Base-by-base conservation (phyloP, 352 stramenopile genomes). In the Globisporangium alternatum region DNA sequence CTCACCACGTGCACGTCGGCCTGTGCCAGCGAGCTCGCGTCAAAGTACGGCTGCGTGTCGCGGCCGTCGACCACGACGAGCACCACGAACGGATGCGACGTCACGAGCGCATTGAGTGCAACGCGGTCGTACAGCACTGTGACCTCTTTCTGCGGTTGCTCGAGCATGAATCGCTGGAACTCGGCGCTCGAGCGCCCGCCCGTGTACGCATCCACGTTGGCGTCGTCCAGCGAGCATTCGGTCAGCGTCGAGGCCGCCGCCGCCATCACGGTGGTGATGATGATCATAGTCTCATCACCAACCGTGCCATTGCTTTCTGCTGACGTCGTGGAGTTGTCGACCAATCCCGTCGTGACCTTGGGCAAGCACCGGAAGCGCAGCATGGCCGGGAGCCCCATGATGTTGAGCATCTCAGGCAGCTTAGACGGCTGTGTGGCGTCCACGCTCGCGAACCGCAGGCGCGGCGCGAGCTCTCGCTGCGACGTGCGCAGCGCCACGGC, bases 151-250 rank as follows among this genome's bases (percentile, higher is more conserved):
- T 68, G 51, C 5, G 75, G 72, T 51, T 71, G 39, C 12, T 65
- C 67, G 13, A 77, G 60, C 49, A 76, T 67, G 49, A 71, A 80
- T 6, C 72, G 70, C 62, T 77, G 75, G 45, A 83, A 61, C 58
- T 80, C 72, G 37, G 69, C 69, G 66, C 72, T 83, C 4, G 67
- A 71, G 12, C 69, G 60, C 5, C 72, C 70, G 31, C 72, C 72
- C 12, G 41, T 63, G 68, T 83, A 83, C 25, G 63, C 35, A 33
- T 74, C 61, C 17, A 77, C 37, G 5, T 47, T 61, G 22, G 49
- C 57, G 17, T 62, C 55, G 15, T 57, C 52, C 9, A 47, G 41
- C 22, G 67, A 67, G 41, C 72, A 80, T 19, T 39, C 25, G 10
- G 21, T 21, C 7, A 30, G 6, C 30, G 49, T 41, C 15, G 49